Evolutionary conservation across 169 alveolate genomes (phyloP).

Genomic region (Eimeria brunetti): DNA sequence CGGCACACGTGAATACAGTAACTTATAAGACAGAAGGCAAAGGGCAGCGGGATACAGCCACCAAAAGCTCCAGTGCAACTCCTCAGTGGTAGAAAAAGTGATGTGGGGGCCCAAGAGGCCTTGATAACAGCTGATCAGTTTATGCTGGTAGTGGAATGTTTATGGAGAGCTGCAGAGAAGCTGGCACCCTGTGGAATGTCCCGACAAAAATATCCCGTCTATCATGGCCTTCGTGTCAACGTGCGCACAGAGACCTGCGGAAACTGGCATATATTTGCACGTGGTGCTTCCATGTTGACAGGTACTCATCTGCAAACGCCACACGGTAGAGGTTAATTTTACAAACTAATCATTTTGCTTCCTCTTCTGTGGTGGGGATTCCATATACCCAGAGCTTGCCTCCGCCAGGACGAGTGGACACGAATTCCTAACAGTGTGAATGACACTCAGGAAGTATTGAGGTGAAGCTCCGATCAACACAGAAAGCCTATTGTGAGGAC

Average conservation of each 20-base stretch:
- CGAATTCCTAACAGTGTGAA: background rate
- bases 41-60: too few relatives aligned
- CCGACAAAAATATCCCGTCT: background rate
- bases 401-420: background rate
- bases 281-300: background rate
- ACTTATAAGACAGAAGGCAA: too few relatives aligned
- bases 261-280: background rate
- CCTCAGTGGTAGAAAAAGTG: too few relatives aligned
- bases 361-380: too few relatives aligned
- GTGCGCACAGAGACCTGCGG: background rate
- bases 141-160: too few relatives aligned
- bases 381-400: background rate
- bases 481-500: background rate
- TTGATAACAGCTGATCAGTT: too few relatives aligned
- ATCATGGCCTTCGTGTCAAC: background rate
- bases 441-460: background rate
- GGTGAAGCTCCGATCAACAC: background rate
- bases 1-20: too few relatives aligned
- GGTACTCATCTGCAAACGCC: background rate
- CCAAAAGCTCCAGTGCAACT: too few relatives aligned
- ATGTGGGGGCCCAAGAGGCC: too few relatives aligned
- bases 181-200: background rate
- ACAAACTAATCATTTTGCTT: background rate
- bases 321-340: background rate
- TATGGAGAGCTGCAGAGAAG: too few relatives aligned